These are phyloP conservation scores for Diaporthe citrichinensis DNA, from an alignment of 2,329 filamentous ascomycete species.

Conservation along the genomic window DNA sequence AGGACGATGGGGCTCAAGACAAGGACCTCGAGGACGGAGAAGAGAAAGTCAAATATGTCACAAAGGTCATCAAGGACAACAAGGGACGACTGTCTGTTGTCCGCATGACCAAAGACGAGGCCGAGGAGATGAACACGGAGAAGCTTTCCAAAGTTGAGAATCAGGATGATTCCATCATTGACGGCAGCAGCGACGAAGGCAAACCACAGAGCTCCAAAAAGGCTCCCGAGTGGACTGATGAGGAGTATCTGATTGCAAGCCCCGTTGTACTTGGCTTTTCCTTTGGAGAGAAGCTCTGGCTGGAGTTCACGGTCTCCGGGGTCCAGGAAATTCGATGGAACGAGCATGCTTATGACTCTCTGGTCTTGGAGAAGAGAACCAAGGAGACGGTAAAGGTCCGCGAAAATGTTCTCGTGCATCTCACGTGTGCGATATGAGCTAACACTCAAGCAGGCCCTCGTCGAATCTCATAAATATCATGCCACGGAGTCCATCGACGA, in stretches of 20 bases:
- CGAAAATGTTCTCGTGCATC: background rate
- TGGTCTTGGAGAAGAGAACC: slow-evolving; percentile 77
- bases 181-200: slow-evolving; percentile 43
- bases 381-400: slow-evolving; percentile 76
- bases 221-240: slow-evolving; percentile 77
- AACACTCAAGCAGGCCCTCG: slow-evolving; percentile 70
- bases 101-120: slow-evolving; percentile 52
- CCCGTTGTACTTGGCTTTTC: slow-evolving; percentile 89
- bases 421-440: background rate
- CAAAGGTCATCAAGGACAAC: slow-evolving; percentile 65
- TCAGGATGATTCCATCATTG: slow-evolving; percentile 46
- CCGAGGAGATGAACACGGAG: slow-evolving; percentile 57
- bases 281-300: slow-evolving; percentile 90
- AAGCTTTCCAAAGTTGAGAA: slow-evolving; percentile 68
- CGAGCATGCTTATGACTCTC: slow-evolving; percentile 82
- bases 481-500: slow-evolving; percentile 87
- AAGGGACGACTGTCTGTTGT: slow-evolving; percentile 55
- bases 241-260: slow-evolving; percentile 87
- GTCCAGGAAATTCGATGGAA: slow-evolving; percentile 90
- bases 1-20: slow-evolving; percentile 56
- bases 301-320: slow-evolving; percentile 86
- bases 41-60: slow-evolving; percentile 61
- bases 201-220: slow-evolving; percentile 52
- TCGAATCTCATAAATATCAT: slow-evolving; percentile 87
- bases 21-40: slow-evolving; percentile 55